Conservation (phyloP, 345 rosid genomes). For the Salix caprea region DNA sequence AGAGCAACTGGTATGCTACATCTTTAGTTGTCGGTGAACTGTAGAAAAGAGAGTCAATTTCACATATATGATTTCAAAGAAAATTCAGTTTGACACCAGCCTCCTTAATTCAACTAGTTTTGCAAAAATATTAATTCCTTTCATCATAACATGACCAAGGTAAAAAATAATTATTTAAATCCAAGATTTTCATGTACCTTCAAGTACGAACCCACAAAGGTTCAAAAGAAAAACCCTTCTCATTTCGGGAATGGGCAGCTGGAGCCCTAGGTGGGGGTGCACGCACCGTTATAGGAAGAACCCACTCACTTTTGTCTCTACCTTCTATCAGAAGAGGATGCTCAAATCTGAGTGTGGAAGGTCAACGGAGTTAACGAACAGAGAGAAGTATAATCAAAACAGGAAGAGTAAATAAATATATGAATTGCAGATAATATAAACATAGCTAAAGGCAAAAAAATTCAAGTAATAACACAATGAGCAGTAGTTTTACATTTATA, state of each 20-base stretch:
- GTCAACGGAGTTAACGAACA: not conserved
- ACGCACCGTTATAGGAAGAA: conserved; percentile 86
- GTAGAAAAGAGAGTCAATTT: too few relatives aligned
- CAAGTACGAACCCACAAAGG: conserved; percentile 66
- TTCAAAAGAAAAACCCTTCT: conserved; percentile 59
- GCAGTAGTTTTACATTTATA: too few relatives aligned
- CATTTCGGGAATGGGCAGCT: conserved; percentile 47
- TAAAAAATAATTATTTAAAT: not conserved
- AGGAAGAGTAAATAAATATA: not conserved
- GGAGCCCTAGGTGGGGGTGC: conserved; percentile 70
- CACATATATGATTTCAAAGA: not conserved
- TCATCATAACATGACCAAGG: not conserved
- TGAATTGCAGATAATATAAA: too few relatives aligned
- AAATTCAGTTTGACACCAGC: not conserved
- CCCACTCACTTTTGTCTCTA: conserved; percentile 85
- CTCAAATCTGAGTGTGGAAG: conserved; percentile 58
- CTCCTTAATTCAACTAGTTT: not conserved
- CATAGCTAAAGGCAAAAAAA: too few relatives aligned
- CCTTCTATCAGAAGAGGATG: conserved; percentile 83
- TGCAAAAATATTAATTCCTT: not conserved
- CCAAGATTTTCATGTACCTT: conserved; percentile 10
- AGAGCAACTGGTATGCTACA: not conserved
- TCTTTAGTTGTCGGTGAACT: not conserved
- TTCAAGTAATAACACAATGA: too few relatives aligned
- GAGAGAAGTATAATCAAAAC: not conserved